A percentile compares a stretch with the other conserved stretches of the same genome.
These are phyloP conservation scores for Xylogone sp. DNA, from an alignment of 2,329 filamentous ascomycete genomes.

Conservation along the genomic window DNA sequence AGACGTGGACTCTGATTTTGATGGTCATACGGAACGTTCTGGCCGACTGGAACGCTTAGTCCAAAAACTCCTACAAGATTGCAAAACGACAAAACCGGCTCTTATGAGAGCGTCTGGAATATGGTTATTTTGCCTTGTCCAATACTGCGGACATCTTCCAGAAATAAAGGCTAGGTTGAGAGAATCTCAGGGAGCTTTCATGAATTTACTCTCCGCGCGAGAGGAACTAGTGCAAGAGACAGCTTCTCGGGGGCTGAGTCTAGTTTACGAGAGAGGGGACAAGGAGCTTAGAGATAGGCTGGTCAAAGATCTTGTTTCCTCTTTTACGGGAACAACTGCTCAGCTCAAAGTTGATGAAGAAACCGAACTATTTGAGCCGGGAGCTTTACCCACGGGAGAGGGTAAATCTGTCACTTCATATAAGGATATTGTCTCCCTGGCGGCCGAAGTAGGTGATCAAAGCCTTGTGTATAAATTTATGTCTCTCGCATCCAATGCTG, in stretches of 20 bases:
- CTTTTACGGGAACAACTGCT: constrained; percentile 76
- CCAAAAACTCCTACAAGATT: constrained; percentile 71
- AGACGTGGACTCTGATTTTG: constrained; percentile 61
- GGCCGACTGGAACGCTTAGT: constrained; percentile 39
- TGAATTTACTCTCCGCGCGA: constrained; percentile 78
- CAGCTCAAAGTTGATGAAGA: constrained; percentile 82
- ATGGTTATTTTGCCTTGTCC: constrained; percentile 88
- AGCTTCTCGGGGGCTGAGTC: constrained; percentile 81
- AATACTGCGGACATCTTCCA: constrained; percentile 78
- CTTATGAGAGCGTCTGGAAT: constrained; percentile 90
- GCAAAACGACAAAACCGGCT: constrained; percentile 81
- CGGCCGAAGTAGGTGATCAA: constrained; percentile 94
- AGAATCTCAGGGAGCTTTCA: constrained; percentile 82
- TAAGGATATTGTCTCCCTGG: constrained; percentile 92
- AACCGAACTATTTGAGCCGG: constrained; percentile 90
- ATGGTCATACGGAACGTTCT: constrained; percentile 36
- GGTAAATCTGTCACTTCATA: constrained; percentile 90
- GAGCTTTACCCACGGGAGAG: constrained; percentile 84
- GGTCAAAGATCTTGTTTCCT: constrained; percentile 81
- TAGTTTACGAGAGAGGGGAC: constrained; percentile 93
- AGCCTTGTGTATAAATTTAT: constrained; percentile 98
- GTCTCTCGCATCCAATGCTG: constrained; percentile 92
- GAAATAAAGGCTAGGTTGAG: constrained; percentile 72
- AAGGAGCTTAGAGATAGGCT: constrained; percentile 74
- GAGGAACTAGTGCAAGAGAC: constrained; percentile 97